phyloP scores from a whole-genome alignment of 1,139 yeast genomes.

The Lizanozyma gosingica region DNA sequence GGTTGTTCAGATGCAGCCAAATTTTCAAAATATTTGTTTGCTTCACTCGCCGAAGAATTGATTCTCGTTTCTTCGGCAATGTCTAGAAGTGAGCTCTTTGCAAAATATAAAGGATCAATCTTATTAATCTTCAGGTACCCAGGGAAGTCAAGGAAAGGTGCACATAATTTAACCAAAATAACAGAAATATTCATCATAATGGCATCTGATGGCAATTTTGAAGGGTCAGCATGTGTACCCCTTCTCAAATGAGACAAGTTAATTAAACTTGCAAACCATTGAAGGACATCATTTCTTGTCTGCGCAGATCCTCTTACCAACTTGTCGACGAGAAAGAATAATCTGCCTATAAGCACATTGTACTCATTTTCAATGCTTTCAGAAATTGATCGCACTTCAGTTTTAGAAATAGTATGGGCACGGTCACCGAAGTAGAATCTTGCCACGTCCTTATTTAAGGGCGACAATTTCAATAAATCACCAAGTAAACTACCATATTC shows the following conservation, averaged over 20 bases:
- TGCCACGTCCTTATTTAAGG: slow-evolving; percentile 41
- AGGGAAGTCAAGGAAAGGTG: slow-evolving; percentile 73
- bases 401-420: slow-evolving; percentile 26
- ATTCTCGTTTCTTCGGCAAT: slow-evolving; percentile 76
- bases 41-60: slow-evolving; percentile 66
- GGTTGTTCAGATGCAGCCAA: slow-evolving; percentile 16
- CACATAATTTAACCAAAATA: slow-evolving; percentile 61
- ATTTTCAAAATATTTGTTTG: slow-evolving; percentile 42
- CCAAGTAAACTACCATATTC: slow-evolving; percentile 67
- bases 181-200: slow-evolving; percentile 71
- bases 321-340: slow-evolving; percentile 63
- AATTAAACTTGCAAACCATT: slow-evolving; percentile 63
- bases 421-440: slow-evolving; percentile 38
- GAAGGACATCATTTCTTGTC: slow-evolving; percentile 54
- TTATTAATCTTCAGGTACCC: slow-evolving; percentile 57
- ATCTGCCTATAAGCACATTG: slow-evolving; percentile 44
- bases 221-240: slow-evolving; percentile 74
- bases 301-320: slow-evolving; percentile 67
- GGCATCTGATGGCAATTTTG: slow-evolving; percentile 66
- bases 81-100: slow-evolving; percentile 44
- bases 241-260: slow-evolving; percentile 80
- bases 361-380: slow-evolving; percentile 56
- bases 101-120: slow-evolving; percentile 58
- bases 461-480: slow-evolving; percentile 68
- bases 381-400: slow-evolving; percentile 38